Conservation (phyloP, 768 basidiomycete genomes). For the Russula sp. region DNA sequence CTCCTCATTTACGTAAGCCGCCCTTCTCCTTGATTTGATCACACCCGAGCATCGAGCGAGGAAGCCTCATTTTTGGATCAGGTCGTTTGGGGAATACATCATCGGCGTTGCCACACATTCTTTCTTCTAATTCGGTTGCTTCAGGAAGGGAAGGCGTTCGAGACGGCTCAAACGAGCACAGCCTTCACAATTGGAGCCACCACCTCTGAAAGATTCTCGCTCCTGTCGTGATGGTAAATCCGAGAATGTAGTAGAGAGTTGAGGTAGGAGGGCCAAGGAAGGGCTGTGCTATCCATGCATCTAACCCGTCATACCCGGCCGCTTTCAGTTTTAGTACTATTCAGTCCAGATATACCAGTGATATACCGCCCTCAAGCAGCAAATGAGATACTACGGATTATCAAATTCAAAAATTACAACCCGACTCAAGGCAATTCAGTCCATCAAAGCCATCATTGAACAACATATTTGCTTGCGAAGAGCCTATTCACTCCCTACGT, state of each 20-base stretch:
- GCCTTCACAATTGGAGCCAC: neutral
- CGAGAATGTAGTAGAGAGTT: neutral
- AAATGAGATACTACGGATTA: constrained; percentile 2
- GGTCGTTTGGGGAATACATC: neutral
- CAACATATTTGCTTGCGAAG: constrained; percentile 1
- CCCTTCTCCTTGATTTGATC: constrained; percentile 16
- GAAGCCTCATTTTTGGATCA: neutral
- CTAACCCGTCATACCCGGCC: neutral
- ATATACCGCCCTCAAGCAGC: neutral
- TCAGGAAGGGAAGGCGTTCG: neutral
- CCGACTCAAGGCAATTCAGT: constrained; percentile 7
- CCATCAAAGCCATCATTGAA: constrained; percentile 10
- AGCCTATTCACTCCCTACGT: constrained; percentile 1
- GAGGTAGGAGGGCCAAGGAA: neutral
- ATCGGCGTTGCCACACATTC: neutral
- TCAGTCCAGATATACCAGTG: neutral
- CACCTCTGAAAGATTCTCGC: neutral
- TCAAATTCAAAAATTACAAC: constrained; percentile 1
- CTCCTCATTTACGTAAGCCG: neutral
- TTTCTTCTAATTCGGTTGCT: constrained; percentile 6
- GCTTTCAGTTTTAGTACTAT: constrained; percentile 5
- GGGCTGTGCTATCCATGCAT: neutral
- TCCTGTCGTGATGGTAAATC: neutral
- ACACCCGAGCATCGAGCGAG: constrained; percentile 15
- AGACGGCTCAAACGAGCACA: neutral